Conservation (phyloP, 257 asterid genomes). For the Nicotiana tabacum region DNA sequence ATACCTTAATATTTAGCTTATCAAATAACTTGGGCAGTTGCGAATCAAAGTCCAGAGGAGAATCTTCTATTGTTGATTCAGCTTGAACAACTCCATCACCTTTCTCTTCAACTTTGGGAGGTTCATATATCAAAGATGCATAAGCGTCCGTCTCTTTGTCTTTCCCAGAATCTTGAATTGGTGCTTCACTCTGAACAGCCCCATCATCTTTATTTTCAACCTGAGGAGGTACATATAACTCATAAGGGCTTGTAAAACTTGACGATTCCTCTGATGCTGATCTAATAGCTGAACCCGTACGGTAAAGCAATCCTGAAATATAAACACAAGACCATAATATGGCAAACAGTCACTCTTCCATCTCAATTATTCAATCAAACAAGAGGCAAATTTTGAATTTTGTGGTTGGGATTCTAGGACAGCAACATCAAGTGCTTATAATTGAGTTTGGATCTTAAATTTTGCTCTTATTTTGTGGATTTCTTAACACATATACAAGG, state of each 20-base stretch:
- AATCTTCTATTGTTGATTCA: slow-evolving; percentile 18
- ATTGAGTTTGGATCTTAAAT: too few species aligned
- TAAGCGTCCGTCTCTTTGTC: not conserved
- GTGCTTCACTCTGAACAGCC: not conserved
- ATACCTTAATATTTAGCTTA: slow-evolving; percentile 31
- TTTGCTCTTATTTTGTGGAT: too few species aligned
- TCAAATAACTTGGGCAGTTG: slow-evolving; percentile 18
- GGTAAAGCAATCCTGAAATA: slow-evolving; percentile 15
- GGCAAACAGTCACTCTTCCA: not conserved
- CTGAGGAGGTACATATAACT: not conserved
- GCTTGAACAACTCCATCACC: slow-evolving; percentile 2
- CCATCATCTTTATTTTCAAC: slow-evolving; percentile 10
- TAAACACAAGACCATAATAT: not conserved
- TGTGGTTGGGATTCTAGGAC: too few species aligned
- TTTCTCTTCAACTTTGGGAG: slow-evolving; percentile 8
- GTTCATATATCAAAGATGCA: not conserved
- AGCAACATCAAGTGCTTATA: too few species aligned
- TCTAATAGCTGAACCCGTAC: slow-evolving; percentile 8
- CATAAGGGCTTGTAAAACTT: slow-evolving; percentile 8
- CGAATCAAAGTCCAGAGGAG: slow-evolving; percentile 9
- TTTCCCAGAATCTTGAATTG: slow-evolving; percentile 7
- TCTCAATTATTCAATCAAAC: not conserved
- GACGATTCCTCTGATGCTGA: slow-evolving; percentile 24
- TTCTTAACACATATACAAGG: too few species aligned
- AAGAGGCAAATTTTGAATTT: too few species aligned